Conservation (phyloP, 2,329 filamentous ascomycete species). For the Claviceps digitariae region DNA sequence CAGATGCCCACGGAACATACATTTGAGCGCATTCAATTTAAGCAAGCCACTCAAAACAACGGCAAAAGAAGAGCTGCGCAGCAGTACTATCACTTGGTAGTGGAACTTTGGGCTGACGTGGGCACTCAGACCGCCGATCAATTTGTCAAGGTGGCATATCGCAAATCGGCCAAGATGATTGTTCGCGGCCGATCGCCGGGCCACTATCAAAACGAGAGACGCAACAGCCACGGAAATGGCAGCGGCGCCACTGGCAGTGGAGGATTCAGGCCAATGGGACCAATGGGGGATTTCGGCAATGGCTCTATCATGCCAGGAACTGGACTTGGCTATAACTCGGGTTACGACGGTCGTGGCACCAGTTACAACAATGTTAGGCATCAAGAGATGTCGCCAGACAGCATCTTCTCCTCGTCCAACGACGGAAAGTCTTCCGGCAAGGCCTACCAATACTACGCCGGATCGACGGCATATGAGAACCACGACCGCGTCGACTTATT, state of each 20-base stretch:
- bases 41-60: slow-evolving; percentile 87
- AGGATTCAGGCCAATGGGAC: slow-evolving; percentile 17
- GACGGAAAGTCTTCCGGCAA: slow-evolving; percentile 36
- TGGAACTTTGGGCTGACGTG: slow-evolving; percentile 67
- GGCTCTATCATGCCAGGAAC: slow-evolving; percentile 24
- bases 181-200: slow-evolving; percentile 75
- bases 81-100: slow-evolving; percentile 83
- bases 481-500: slow-evolving; percentile 39
- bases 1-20: slow-evolving; percentile 39
- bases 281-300: slow-evolving; percentile 16
- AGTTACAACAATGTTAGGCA: slow-evolving; percentile 31
- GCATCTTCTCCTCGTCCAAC: slow-evolving; percentile 33
- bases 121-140: slow-evolving; percentile 34
- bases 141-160: slow-evolving; percentile 58
- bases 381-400: slow-evolving; percentile 36
- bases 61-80: slow-evolving; percentile 81
- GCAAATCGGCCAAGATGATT: slow-evolving; percentile 69
- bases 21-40: slow-evolving; percentile 90
- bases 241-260: slow-evolving; percentile 51
- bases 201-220: slow-evolving; percentile 61
- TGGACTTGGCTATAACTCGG: slow-evolving; percentile 12
- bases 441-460: slow-evolving; percentile 41
- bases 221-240: slow-evolving; percentile 56
- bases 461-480: slow-evolving; percentile 36
- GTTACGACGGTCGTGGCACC: slow-evolving; percentile 15